phyloP scores from a whole-genome alignment of 1,139 yeast genomes.

The Arxiozyma bovina region DNA sequence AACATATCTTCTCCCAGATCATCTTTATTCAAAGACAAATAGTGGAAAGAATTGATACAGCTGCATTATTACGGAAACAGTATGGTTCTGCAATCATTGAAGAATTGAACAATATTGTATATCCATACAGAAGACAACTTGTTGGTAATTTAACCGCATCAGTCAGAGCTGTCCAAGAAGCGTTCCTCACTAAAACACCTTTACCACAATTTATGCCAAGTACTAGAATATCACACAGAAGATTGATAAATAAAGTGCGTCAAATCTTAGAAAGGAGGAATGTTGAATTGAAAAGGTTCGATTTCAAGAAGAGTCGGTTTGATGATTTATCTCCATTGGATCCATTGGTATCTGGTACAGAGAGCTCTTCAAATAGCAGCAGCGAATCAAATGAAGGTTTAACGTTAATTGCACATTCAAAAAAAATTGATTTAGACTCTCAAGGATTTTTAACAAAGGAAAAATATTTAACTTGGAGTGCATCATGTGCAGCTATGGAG shows the following conservation, averaged over 20 bases:
- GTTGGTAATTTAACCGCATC: conserved; percentile 34
- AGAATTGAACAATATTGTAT: conserved; percentile 36
- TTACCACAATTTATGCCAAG: conserved; percentile 44
- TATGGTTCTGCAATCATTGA: conserved; percentile 42
- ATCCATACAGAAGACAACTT: conserved; percentile 39
- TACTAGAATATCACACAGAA: conserved; percentile 39
- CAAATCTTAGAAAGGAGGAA: conserved; percentile 28
- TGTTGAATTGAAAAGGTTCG: background rate
- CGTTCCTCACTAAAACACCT: conserved; percentile 37
- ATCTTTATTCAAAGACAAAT: conserved; percentile 40
- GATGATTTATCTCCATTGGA: conserved; percentile 5
- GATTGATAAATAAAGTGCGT: conserved; percentile 38
- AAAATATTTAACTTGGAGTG: conserved; percentile 43
- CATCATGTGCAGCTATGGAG: conserved; percentile 40
- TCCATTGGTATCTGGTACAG: conserved; percentile 3
- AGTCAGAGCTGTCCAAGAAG: conserved; percentile 38
- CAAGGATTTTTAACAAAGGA: conserved; percentile 30
- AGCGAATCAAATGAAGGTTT: conserved; percentile 3
- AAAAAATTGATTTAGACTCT: background rate
- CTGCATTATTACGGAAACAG: conserved; percentile 36
- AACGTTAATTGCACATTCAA: background rate
- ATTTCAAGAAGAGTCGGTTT: conserved; percentile 4
- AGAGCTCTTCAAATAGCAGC: background rate
- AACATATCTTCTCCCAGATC: conserved; percentile 37
- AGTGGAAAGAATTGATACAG: conserved; percentile 41